Percentiles rank a stretch among this genome's conserved stretches.
These are phyloP conservation scores for Arbutus unedo DNA, from an alignment of 148 eudicot genomes.

Conservation along the genomic window DNA sequence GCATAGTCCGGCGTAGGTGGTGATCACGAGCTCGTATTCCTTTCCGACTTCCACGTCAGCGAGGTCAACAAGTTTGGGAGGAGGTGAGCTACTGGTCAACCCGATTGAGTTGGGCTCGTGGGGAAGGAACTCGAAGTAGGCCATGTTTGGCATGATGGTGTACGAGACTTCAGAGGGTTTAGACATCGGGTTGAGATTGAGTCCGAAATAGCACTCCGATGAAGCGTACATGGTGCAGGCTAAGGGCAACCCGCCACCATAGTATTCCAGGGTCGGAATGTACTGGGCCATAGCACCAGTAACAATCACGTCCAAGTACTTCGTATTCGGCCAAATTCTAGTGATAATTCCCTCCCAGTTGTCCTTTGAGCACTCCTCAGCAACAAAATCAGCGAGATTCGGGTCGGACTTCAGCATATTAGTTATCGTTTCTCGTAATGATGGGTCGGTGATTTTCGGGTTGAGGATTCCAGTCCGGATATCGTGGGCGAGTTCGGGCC, in stretches of 20 bases:
- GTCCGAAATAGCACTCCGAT: conserved; percentile 74
- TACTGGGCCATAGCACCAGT: conserved; percentile 92
- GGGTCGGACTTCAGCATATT: conserved; percentile 50
- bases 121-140: conserved; percentile 79
- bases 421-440: conserved; percentile 31
- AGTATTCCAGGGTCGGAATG: conserved; percentile 69
- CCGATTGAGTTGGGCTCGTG: conserved; percentile 31
- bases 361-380: conserved; percentile 39
- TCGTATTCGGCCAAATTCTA: conserved; percentile 80
- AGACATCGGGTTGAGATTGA: conserved; percentile 77
- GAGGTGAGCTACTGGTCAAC: conserved; percentile 22
- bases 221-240: conserved; percentile 89
- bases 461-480: conserved; percentile 55
- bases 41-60: conserved; percentile 71
- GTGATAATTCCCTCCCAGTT: conserved; percentile 74
- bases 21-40: conserved; percentile 85
- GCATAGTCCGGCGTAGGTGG: conserved; percentile 72
- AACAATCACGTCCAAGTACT: conserved; percentile 76
- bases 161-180: conserved; percentile 76
- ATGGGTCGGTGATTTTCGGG: conserved; percentile 40
- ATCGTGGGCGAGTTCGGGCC: conserved; percentile 51
- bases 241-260: conserved; percentile 67
- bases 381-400: conserved; percentile 43
- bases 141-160: conserved; percentile 97
- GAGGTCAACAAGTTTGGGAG: conserved; percentile 55